Evolutionary conservation across 225 moss, liverwort and hornwort species (phyloP), one percentile per base, ranked within the genome.

Genomic region (Takakia lepidozioides): DNA sequence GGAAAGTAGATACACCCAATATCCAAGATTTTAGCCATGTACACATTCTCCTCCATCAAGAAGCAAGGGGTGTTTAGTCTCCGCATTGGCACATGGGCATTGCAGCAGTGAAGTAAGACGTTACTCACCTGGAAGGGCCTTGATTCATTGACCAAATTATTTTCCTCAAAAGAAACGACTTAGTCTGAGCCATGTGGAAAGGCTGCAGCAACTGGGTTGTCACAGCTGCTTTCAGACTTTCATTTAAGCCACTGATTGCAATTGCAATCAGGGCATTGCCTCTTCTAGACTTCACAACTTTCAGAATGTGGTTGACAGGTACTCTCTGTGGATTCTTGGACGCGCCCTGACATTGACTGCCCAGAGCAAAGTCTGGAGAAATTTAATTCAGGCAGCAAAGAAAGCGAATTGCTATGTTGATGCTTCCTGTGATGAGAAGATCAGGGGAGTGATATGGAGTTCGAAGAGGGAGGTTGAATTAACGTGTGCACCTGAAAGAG

Each of bases 281-380:
- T n/a, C 19, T 16, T 16, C 10, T 40, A n/a, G 19, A 40, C 5
- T 10, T 40, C n/a, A 0, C n/a, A n/a, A n/a, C n/a, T 41, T 4
- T 41, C 41, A 17, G 19, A 14, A 17, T 41, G 41, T 60, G 23
- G 14, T 19, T 73, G 69, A 62, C 77, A 90, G 89, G 74, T 80
- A 86, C 59, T 85, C 78, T 19, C 73, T 90, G 42, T 86, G 75
- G 81, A 78, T 90, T 18, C 37, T 90, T 37, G 89, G 86, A 35
- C 71, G 74, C 28, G 66, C 86, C 24, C 53, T 56, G 42, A 90
- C 89, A 5, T 64, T 90, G 40, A 59, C 70, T 59, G 54, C 63
- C 27, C 45, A 69, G 49, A 60, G 76, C 62, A 59, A 45, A 42
- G 65, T 90, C 27, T 90, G 89, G 89, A 69, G 72, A 53, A 64